Base-by-base conservation (phyloP, 768 basidiomycete species). In the Lyophyllum decastes region DNA sequence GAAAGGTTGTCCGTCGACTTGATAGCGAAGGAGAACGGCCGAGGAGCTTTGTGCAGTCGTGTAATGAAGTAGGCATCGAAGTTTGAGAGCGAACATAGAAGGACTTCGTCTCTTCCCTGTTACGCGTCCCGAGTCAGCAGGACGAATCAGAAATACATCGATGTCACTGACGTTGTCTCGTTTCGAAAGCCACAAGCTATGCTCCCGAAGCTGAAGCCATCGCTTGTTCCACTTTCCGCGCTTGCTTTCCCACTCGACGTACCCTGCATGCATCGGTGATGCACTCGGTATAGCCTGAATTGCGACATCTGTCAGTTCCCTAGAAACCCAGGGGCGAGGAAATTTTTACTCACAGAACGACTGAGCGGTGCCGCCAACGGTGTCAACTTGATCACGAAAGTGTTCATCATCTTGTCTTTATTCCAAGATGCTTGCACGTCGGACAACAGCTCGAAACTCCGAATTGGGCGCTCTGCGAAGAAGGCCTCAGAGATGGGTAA, bases 211-310 rank as follows among this genome's bases (percentile, higher is more conserved):
- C 65, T 88, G 86, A 68, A 99, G 78, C 85, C 88, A 95, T 33
- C 94, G 84, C 73, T 98, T 98, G 55, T 79, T 88, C 97, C 96
- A 99, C 72, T 97, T 97, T 34, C 94, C 94, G 58, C 89, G 85
- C 74, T 96, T 98, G 45, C 78, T 79, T 76, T 96, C 93, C 83
- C 87, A 91, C 70, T 98, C 92, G 24, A 98, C 85, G 66, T 87
- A 94, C 6, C 89, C 78, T 35, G 76, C 75, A 66, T 76, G 71
- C 21, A 70, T 73, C 7, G 82, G 77, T 24, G 81, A 73, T 60
- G 73, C 78, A n/a, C 80, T 72, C 19, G 76, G 79, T 17, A 76
- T 75, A 51, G 73, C 73, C 75, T 75, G 52, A 49, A 45, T 52
- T 61, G 30, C 22, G 62, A 25, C 30, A 21, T 19, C 57, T 30